Percentiles rank a stretch among this genome's conserved stretches.
phyloP scores from a whole-genome alignment of 1,284 basidiomycete genomes.

The Schizopora paradoxa region DNA sequence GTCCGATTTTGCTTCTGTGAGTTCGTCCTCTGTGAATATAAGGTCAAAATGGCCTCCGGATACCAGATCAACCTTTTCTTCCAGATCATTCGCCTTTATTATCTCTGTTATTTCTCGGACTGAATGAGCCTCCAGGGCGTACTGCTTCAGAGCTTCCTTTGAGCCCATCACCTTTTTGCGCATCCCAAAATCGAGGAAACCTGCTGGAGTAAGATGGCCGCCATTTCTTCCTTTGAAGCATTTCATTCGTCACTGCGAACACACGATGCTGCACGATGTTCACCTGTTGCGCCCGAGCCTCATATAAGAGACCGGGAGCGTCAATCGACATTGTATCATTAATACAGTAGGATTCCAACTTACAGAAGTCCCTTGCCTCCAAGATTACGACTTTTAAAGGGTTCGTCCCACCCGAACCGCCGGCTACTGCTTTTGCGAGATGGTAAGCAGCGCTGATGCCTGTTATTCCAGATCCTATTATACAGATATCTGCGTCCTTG shows the following conservation, averaged over 20 bases:
- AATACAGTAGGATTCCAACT: slow-evolving; percentile 28
- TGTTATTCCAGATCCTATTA: slow-evolving; percentile 75
- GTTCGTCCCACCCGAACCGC: slow-evolving; percentile 13
- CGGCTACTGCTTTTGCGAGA: slow-evolving; percentile 39
- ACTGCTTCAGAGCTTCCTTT: slow-evolving; percentile 49
- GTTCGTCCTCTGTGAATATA: slow-evolving; percentile 44
- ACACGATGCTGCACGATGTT: slow-evolving; percentile 10
- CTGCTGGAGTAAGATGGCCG: slow-evolving; percentile 61
- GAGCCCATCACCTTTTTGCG: slow-evolving; percentile 39
- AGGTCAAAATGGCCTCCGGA: slow-evolving; percentile 51
- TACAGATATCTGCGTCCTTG: slow-evolving; percentile 59
- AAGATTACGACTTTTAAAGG: slow-evolving; percentile 51
- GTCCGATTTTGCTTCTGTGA: slow-evolving; percentile 36
- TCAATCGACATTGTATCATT: too few species aligned
- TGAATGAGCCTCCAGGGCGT: slow-evolving; percentile 56
- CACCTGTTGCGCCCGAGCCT: slow-evolving; percentile 82
- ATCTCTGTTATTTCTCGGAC: slow-evolving; percentile 44
- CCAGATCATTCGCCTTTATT: slow-evolving; percentile 40
- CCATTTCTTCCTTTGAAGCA: slow-evolving; percentile 60
- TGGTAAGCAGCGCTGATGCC: slow-evolving; percentile 70
- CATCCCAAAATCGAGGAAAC: slow-evolving; percentile 42
- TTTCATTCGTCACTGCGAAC: background rate
- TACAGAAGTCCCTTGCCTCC: slow-evolving; percentile 77
- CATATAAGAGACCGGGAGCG: too few species aligned
- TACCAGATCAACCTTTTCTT: slow-evolving; percentile 56